Base-by-base conservation (phyloP, 768 basidiomycete species). In the Zangia roseola region DNA sequence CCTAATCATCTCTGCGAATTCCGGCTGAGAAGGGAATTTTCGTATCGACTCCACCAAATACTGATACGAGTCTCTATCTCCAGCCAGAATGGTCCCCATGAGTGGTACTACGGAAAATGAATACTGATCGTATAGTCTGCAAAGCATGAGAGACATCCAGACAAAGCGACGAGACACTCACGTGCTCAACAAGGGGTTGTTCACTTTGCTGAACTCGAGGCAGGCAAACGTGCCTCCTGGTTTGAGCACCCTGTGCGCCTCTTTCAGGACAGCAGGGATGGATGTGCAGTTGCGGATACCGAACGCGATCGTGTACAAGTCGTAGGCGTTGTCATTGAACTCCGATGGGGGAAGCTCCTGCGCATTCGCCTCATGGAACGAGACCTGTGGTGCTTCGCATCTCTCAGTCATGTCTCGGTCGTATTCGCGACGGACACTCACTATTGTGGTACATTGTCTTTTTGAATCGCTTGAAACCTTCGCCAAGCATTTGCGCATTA, bases 401-500 rank as follows among this genome's bases (percentile, higher is more conserved):
- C 10, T 37, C 37, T 55, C 56, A 49, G 46, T 38, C 25, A 30
- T 19, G 17, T 41, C 23, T 42, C 17, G 4, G 49, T 12, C 39
- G 23, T 21, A 20, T 23, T 24, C 26, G 46, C 16, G 16, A 44
- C 31, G 30, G 30, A 51, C 21, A 72, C 82, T 69, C 59, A 97
- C 95, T 95, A 61, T 90, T 91, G 69, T 98, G 88, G 69, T 98
- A 99, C 88, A 99, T 94, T 1, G 95, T 98, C 77, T 91, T 87
- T 59, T 93, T 94, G 68, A 97, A 93, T 36, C 94, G 75, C 62
- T 80, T 86, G 68, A 81, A 79, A 2, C 97, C 97, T 64, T 95
- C 94, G 55, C 86, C 82, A 56, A 99, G 77, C 97, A 98, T 99
- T 62, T 94, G 87, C 2, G 79, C 81, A 61, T 98, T 99, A 66